phyloP scores from a whole-genome alignment of 1,139 yeast genomes.

The Hanseniaspora uvarum region DNA sequence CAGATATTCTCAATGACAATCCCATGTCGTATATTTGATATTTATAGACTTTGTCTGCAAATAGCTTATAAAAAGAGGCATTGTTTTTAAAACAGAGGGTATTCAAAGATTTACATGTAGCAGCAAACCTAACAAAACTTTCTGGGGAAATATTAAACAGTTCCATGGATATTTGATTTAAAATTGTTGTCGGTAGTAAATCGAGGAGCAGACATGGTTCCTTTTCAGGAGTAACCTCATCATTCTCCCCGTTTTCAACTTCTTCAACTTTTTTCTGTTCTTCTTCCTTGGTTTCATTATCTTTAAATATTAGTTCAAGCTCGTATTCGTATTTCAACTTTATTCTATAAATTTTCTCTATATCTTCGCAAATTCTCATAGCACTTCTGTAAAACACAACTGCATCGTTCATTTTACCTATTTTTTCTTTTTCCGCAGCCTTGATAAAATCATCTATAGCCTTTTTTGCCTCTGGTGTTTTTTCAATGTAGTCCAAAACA shows the following conservation, averaged over 20 bases:
- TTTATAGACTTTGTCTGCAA: constrained; percentile 40
- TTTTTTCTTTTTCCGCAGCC: constrained; percentile 62
- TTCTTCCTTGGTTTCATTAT: constrained; percentile 25
- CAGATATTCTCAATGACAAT: neutral
- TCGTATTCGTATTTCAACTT: constrained; percentile 33
- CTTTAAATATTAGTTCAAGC: constrained; percentile 22
- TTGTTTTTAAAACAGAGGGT: constrained; percentile 47
- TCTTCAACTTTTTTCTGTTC: constrained; percentile 33
- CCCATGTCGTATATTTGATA: constrained; percentile 38
- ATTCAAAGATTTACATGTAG: constrained; percentile 53
- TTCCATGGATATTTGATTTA: constrained; percentile 44
- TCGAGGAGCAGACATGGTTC: constrained; percentile 48
- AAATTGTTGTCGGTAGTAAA: constrained; percentile 54
- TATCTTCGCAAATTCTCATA: constrained; percentile 51
- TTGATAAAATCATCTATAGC: constrained; percentile 53
- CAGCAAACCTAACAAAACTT: constrained; percentile 56
- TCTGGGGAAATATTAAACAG: constrained; percentile 48
- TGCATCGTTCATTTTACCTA: constrained; percentile 74
- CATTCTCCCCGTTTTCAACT: constrained; percentile 25
- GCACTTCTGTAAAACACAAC: constrained; percentile 64
- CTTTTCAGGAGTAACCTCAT: constrained; percentile 32
- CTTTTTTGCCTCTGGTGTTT: neutral
- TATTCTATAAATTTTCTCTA: constrained; percentile 59
- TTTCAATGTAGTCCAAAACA: constrained; percentile 2
- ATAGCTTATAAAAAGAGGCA: constrained; percentile 22